phyloP scores from a whole-genome alignment of 768 basidiomycete species.

The Phaffia australis region DNA sequence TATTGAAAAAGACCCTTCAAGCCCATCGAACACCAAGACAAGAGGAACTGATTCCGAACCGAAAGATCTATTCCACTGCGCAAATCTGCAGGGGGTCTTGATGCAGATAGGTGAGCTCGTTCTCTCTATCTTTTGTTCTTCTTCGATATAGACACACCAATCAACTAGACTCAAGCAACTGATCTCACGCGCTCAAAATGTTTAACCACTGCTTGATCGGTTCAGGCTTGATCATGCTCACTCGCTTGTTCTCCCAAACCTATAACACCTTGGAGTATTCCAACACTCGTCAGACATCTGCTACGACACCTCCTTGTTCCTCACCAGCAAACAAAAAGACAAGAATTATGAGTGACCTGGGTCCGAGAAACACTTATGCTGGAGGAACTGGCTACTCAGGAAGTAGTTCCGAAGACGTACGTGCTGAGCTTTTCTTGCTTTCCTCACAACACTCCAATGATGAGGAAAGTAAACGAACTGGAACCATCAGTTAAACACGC shows the following conservation, averaged over 20 bases:
- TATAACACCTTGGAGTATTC: constrained; percentile 10
- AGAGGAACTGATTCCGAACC: constrained; percentile 37
- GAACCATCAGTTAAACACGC: too few species aligned
- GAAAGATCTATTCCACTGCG: constrained; percentile 68
- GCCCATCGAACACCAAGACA: constrained; percentile 38
- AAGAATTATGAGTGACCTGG: constrained; percentile 17
- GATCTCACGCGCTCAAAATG: neutral
- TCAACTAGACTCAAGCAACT: neutral
- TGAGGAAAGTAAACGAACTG: too few species aligned
- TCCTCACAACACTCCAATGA: too few species aligned
- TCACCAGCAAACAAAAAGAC: constrained; percentile 27
- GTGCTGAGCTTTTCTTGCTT: constrained; percentile 31
- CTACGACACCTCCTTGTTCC: neutral
- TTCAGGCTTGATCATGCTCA: constrained; percentile 26
- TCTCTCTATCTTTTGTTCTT: neutral
- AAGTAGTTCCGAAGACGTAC: constrained; percentile 69
- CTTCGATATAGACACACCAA: neutral
- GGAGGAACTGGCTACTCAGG: constrained; percentile 65
- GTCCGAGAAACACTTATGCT: constrained; percentile 51
- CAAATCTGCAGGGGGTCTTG: constrained; percentile 68
- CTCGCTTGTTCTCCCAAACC: constrained; percentile 13
- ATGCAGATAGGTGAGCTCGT: constrained; percentile 68
- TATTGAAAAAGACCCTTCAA: neutral
- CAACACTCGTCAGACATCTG: neutral
- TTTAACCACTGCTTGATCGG: neutral